Evolutionary conservation across 768 basidiomycete genomes (phyloP).

Genomic region (Podaxis pistillaris): DNA sequence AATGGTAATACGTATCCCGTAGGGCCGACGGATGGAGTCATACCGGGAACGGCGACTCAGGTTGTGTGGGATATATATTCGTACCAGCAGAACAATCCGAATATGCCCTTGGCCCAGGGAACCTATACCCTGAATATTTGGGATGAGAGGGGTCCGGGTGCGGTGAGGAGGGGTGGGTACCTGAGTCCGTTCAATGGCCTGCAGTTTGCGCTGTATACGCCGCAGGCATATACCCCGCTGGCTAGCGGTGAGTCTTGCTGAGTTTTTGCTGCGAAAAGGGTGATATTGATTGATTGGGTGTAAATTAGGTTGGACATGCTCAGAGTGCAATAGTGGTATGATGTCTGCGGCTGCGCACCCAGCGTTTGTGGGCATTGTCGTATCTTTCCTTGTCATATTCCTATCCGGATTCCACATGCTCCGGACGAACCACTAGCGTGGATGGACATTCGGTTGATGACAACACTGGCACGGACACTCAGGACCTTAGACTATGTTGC

Average conservation of each 20-base stretch:
- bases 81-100: constrained; percentile 62
- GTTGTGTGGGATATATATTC: constrained; percentile 81
- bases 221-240: constrained; percentile 67
- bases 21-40: constrained; percentile 70
- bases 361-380: constrained; percentile 50
- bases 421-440: constrained; percentile 26
- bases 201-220: constrained; percentile 83
- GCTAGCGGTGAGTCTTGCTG: constrained; percentile 27
- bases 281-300: neutral
- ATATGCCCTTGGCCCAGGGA: constrained; percentile 69
- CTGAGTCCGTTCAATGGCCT: constrained; percentile 68
- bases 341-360: constrained; percentile 45
- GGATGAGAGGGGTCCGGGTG: constrained; percentile 75
- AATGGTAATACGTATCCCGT: constrained; percentile 92
- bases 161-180: constrained; percentile 57
- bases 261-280: neutral
- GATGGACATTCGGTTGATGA: neutral
- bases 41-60: constrained; percentile 66
- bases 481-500: constrained; percentile 6
- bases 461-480: neutral
- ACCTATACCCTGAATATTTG: constrained; percentile 79
- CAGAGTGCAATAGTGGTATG: constrained; percentile 41
- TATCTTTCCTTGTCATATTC: constrained; percentile 61
- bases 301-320: constrained; percentile 55
- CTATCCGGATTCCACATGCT: constrained; percentile 64